Evolutionary conservation across 805 yeast genomes (phyloP), one percentile per base, ranked within the genome.

Genomic region (Millerago galiae): DNA sequence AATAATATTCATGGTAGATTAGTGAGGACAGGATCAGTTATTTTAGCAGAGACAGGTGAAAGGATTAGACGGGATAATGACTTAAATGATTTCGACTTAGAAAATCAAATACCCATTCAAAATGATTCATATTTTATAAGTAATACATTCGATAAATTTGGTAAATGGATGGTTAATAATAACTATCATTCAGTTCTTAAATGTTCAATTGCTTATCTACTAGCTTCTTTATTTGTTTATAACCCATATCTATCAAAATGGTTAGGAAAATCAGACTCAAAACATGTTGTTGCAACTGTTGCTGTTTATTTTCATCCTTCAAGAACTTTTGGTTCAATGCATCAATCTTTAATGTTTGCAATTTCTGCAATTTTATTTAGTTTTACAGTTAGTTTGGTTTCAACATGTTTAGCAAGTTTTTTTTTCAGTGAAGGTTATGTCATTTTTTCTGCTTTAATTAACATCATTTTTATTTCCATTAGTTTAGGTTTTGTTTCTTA

Each of bases 251-350:
- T 80, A 36, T 70, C 79, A 10, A 52, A 60, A 14, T 46, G 77
- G 2, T 56, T 84, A 34, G 95, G 95, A 0, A 58, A 63, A 29
- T 71, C 84, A 21, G 90, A 83, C 60, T 77, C 83, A 10, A 86
- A 86, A 58, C 95, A 86, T 65, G 73, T 84, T 49, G 79, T 83
- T 3, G 88, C 95, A 31, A 87, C 95, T 0, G 82, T 82, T 9
- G 83, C 86, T 1, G 93, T 86, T 2, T 87, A 87, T 60, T 86
- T 87, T 66, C 93, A 86, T 55, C 88, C 95, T 0, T 74, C 90
- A 2, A 61, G 95, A 38, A 73, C 93, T 0, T 74, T 76, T 43
- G 95, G 95, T 0, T 76, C 86, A 15, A 86, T 86, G 91, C 73
- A 79, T 46, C 88, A 86, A 55, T 79, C 89, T 11, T 59, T 83